These are phyloP conservation scores for Discostella pseudostelligera DNA, from an alignment of 108 stramenopile species.

Conservation along the genomic window DNA sequence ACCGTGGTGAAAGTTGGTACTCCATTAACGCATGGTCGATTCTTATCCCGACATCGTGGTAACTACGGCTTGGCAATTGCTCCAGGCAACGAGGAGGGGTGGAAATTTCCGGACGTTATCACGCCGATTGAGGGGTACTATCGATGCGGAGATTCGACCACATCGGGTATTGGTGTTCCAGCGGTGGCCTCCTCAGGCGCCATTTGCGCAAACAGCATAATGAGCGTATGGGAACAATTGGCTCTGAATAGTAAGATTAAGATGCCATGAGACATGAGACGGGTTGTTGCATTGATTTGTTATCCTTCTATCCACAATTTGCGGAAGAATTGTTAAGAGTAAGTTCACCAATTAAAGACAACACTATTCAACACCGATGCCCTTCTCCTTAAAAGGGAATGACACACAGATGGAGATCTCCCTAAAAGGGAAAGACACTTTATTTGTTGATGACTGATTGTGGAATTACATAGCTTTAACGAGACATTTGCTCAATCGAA, in stretches of 20 bases:
- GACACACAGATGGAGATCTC: no score
- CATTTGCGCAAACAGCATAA: slow-evolving; percentile 48
- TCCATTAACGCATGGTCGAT: slow-evolving; percentile 92
- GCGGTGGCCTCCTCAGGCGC: slow-evolving; percentile 69
- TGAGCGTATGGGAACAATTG: slow-evolving; percentile 52
- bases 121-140: slow-evolving; percentile 52
- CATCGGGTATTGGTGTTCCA: slow-evolving; percentile 69
- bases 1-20: slow-evolving; percentile 80
- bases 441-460: no score
- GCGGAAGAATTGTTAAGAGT: no score
- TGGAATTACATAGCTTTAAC: no score
- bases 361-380: no score
- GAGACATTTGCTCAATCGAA: no score
- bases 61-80: slow-evolving; percentile 50
- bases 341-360: no score
- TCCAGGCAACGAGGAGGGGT: slow-evolving; percentile 34
- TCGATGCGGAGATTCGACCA: slow-evolving; percentile 64
- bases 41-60: slow-evolving; percentile 53
- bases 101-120: slow-evolving; percentile 46
- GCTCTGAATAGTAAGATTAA: slow-evolving; percentile 46
- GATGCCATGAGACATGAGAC: slow-evolving; percentile 45
- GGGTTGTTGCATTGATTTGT: no score
- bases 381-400: no score
- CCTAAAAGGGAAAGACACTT: no score
- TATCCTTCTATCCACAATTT: no score